Evolutionary conservation across 2,329 filamentous ascomycete species (phyloP), one percentile per base, ranked within the genome.

Genomic region (Periconia digitata): DNA sequence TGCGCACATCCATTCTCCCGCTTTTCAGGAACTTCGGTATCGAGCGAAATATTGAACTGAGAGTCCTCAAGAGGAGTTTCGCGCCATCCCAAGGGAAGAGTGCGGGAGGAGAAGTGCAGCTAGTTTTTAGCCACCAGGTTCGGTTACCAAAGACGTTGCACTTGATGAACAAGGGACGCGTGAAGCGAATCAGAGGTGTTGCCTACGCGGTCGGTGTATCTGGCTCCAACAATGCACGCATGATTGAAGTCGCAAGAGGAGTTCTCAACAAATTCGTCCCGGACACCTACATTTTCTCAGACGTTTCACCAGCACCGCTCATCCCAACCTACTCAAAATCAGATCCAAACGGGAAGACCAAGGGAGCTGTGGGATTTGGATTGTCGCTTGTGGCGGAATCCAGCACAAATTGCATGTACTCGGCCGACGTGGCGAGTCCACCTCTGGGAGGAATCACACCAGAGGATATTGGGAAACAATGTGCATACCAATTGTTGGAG

Each of bases 101-200:
- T 22, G 94, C 92, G 34, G 91, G 90, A 36, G 94, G 94, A 36
- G 83, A 95, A 46, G 92, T 99, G n/a, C 92, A 96, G 72, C 76
- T 99, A 49, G 81, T 92, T 7, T 97, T 97, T 67, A 91, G 89
- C 17, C 92, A 92, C 70, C 94, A 99, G 74, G 87, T 99, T 12
- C 85, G 92, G 32, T 77, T 97, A 43, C 94, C 94, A 10, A 96
- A 95, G 77, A 99, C 94, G 32, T 77, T 99, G 67, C 94, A 99
- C 72, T 74, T 96, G 46, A 80, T 95, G 60, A 88, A 84, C 54
- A 85, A 92, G 0, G 94, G 94, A 7, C 80, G 89, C 47, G 87
- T 99, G 63, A 92, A 91, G 80, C 85, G 85, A 59, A 88, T 99
- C 57, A 82, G 92, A 47, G 94, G 94, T 50, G 94, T 99, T 37